phyloP scores from a whole-genome alignment of 1,139 yeast species.

The Blastobotrys buckinghamii region DNA sequence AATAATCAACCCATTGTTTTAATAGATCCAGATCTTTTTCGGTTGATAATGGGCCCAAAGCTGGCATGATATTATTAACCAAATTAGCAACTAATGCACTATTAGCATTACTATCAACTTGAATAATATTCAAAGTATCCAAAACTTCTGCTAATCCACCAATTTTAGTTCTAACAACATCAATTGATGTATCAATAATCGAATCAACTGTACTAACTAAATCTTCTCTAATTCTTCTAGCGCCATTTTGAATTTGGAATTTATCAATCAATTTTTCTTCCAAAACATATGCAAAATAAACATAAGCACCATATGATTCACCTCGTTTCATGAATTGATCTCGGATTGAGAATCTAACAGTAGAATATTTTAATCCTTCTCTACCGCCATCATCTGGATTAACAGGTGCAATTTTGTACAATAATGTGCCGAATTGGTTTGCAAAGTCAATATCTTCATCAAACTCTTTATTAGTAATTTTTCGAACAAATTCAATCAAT shows the following conservation, averaged over 20 bases:
- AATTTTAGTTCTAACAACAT: conserved; percentile 2
- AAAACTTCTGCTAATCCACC: conserved; percentile 1
- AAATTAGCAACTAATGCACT: neutral
- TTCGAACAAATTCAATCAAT: neutral
- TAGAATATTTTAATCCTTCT: neutral
- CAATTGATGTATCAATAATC: neutral
- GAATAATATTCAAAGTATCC: neutral
- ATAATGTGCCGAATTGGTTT: conserved; percentile 1
- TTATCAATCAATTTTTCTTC: neutral
- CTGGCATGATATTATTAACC: conserved; percentile 6
- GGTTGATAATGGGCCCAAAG: neutral
- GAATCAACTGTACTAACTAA: neutral
- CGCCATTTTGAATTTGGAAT: neutral
- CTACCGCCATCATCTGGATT: neutral
- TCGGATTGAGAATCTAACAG: neutral
- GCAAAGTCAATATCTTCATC: neutral
- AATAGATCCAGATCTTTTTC: neutral
- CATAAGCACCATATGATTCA: neutral
- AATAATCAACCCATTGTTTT: conserved; percentile 3
- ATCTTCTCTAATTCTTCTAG: neutral
- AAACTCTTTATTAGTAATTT: neutral
- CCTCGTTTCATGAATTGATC: neutral
- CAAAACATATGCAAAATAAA: conserved; percentile 3
- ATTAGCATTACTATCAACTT: neutral
- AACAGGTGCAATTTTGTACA: neutral